These are phyloP conservation scores for Lachnellula suecica DNA, from an alignment of 2,329 filamentous ascomycete species.

Conservation along the genomic window DNA sequence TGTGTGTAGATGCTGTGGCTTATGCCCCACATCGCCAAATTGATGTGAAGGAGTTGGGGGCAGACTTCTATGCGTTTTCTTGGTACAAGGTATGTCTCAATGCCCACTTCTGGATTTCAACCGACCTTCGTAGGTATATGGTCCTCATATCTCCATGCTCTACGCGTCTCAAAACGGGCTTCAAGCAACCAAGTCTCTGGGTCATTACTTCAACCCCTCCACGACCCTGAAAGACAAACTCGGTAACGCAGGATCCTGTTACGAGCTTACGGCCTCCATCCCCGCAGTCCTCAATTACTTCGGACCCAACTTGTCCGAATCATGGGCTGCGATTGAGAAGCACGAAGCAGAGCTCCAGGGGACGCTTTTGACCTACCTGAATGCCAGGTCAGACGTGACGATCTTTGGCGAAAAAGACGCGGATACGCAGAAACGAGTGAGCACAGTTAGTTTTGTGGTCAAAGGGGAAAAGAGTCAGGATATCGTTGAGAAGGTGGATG, in stretches of 20 bases:
- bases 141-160: constrained; percentile 70
- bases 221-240: constrained; percentile 65
- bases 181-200: constrained; percentile 52
- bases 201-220: constrained; percentile 67
- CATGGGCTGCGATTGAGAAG: constrained; percentile 51
- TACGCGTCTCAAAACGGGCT: constrained; percentile 63
- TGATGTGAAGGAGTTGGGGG: constrained; percentile 66
- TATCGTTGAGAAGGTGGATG: constrained; percentile 63
- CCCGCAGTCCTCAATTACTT: constrained; percentile 63
- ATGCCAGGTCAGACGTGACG: constrained; percentile 48
- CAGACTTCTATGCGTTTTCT: constrained; percentile 76
- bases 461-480: constrained; percentile 53
- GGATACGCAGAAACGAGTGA: constrained; percentile 51
- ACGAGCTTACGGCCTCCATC: constrained; percentile 66
- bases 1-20: constrained; percentile 75
- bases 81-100: constrained; percentile 66
- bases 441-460: constrained; percentile 67
- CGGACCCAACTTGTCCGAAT: constrained; percentile 34
- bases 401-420: constrained; percentile 57
- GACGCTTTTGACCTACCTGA: constrained; percentile 59
- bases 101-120: background rate
- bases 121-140: constrained; percentile 54
- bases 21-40: constrained; percentile 72
- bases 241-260: constrained; percentile 66
- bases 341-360: constrained; percentile 63